Evolutionary conservation across 73 alveolate species (phyloP), one percentile per base, ranked within the genome.

Genomic region (Halteria grandinella): DNA sequence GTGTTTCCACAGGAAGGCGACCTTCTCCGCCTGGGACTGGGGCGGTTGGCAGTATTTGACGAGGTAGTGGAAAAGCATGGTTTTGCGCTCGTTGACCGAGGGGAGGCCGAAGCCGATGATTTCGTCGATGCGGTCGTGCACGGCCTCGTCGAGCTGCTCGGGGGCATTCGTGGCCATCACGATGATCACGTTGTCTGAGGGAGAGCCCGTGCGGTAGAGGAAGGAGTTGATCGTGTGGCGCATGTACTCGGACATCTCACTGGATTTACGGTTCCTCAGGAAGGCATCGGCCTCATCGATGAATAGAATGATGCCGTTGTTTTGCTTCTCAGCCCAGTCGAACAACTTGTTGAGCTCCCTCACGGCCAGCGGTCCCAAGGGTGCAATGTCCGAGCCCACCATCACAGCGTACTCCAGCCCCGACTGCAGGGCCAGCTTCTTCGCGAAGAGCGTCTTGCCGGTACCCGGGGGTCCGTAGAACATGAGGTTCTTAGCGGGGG

Each of bases 391-490:
- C 18, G 96, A 95, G 2, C 98, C 98, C 21, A 93, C 90, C 94
- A 93, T 83, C 50, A 93, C 86, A 3, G 97, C 97, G 58, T 77
- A 93, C 59, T 93, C 96, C 52, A 93, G 57, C 20, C 97, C 97
- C 31, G 90, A 66, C 48, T 79, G 51, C 52, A 64, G 36, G 1
- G 94, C 95, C 27, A 83, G 85, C 36, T 91, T 91, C 62, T 94
- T 87, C 17, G 98, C 98, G 55, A 93, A 93, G 37, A 89, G 75
- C 0, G 98, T 93, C 78, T 93, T 93, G 53, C 98, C 98, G 4
- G 98, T 93, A 20, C 98, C 98, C 47, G 98, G 98, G 0, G 98
- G 97, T 17, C 98, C 98, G 70, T 93, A 93, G 53, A 93, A 91
- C 58, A 93, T 63, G 23, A 93, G 79, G 64, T 93, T 94, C 75